Percentiles rank a stretch among this genome's conserved stretches.
Evolutionary conservation across 2,329 filamentous ascomycete genomes (phyloP).

Genomic region (Emmonsia crescens): DNA sequence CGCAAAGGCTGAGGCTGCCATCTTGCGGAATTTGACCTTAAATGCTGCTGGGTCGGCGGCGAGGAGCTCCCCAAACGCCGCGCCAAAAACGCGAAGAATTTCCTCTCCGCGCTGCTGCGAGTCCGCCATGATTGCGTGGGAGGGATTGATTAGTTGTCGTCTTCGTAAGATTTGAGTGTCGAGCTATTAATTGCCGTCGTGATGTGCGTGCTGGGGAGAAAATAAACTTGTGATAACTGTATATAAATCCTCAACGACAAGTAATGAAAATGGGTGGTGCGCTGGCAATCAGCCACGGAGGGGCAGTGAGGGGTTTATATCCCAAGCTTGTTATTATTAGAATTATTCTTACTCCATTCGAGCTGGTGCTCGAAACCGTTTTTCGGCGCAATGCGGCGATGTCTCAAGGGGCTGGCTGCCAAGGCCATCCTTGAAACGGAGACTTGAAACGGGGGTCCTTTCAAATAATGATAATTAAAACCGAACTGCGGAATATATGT

Average conservation of each 20-base stretch:
- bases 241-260: not conserved
- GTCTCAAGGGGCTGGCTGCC: not conserved
- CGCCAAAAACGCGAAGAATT: slow-evolving; percentile 13
- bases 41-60: slow-evolving; percentile 30
- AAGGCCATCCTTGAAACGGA: not conserved
- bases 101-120: slow-evolving; percentile 11
- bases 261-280: not conserved
- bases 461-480: no score
- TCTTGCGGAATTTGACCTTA: slow-evolving; percentile 24
- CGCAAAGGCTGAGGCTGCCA: slow-evolving; percentile 15
- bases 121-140: not conserved
- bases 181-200: no score
- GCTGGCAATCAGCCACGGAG: not conserved
- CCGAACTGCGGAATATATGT: no score
- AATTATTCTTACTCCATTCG: not conserved
- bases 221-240: no score
- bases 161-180: not conserved
- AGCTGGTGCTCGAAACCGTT: not conserved
- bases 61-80: slow-evolving; percentile 13
- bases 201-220: not conserved
- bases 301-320: not conserved
- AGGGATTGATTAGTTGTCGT: not conserved
- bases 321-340: not conserved
- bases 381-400: no score
- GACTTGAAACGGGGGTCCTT: no score